Conservation (phyloP, 257 asterid species). For the Echium plantagineum region DNA sequence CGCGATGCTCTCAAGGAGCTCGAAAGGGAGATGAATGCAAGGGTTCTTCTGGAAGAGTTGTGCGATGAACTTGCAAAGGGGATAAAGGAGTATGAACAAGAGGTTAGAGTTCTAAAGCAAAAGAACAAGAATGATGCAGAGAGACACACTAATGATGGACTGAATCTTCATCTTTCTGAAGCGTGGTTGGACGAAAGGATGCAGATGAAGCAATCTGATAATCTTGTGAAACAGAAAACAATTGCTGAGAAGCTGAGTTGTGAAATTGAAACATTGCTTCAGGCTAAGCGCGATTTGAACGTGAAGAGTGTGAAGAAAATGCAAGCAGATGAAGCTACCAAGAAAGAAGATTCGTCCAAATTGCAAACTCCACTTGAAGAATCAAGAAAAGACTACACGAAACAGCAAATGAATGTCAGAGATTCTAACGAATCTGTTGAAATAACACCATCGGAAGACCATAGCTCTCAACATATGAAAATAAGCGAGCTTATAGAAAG, state of each 20-base stretch:
- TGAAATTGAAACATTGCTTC: conserved; percentile 66
- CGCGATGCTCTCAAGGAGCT: conserved; percentile 37
- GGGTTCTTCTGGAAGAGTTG: conserved; percentile 53
- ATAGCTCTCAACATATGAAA: conserved; percentile 9
- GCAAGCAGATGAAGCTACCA: conserved; percentile 13
- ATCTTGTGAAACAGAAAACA: conserved; percentile 35
- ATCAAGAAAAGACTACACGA: conserved; percentile 7
- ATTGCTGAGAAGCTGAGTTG: conserved; percentile 46
- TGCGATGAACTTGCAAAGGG: conserved; percentile 91
- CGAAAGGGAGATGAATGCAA: conserved; percentile 49
- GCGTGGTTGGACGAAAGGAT: conserved; percentile 87
- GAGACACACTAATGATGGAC: conserved; percentile 27
- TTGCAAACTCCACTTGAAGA: conserved; percentile 19
- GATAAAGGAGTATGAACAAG: conserved; percentile 53
- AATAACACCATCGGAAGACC: conserved; percentile 7
- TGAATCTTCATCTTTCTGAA: conserved; percentile 79
- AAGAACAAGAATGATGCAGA: conserved; percentile 16
- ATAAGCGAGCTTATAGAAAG: conserved; percentile 15
- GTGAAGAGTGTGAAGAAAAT: conserved; percentile 16
- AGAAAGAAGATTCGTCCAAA: conserved; percentile 12
- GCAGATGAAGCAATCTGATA: conserved; percentile 51
- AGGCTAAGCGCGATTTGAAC: conserved; percentile 23
- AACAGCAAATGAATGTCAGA: conserved; percentile 5
- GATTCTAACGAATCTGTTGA: conserved; percentile 11
- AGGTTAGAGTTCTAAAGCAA: conserved; percentile 39